Base-by-base conservation (phyloP, 2,329 filamentous ascomycete species). In the Polychaeton citri region DNA sequence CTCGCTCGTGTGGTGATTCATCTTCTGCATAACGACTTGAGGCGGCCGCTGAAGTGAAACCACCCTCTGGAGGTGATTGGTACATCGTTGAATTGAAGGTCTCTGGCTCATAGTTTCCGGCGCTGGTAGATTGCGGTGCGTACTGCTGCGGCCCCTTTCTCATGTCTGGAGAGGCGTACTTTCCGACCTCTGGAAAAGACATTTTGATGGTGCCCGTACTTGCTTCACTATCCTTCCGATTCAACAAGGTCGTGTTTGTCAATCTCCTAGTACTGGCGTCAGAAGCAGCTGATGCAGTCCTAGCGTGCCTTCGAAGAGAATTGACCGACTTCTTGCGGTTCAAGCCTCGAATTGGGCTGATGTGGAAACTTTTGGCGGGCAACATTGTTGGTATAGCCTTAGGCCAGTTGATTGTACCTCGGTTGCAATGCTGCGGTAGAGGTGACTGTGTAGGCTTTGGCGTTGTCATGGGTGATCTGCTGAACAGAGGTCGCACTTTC, bases 361-460 rank as follows among this genome's bases (percentile, higher is more conserved):
- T 53, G 18, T 42, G 41, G 42, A 52, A 52, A 1, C 48, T 45
- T 13, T 10, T 13, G 7, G 12, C 15, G 4, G 24, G 24, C 15
- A 28, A 10, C 24, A 28, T 28, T 7, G 24, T 28, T 12, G 24
- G 24, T 10, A 28, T 28, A 3, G 12, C 24, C 24, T 28, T 28
- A 15, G 24, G 24, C 24, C 24, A 28, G 7, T 28, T 28, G 12
- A 54, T 42, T 3, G 51, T 56, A 30, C 54, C 52, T 10, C 53
- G 51, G 37, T 56, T 56, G 10, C 53, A 38, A 31, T 53, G 50
- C 9, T 47, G 42, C 15, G 54, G 51, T 1, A 54, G 39, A 5
- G 48, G 47, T 5, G 50, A 40, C 12, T 49, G 48, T 1, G 42
- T 48, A 3, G 47, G 44, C n/a, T 43, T 47, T 6, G 51, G 47